These are phyloP conservation scores for Amphirosellinia nigrospora DNA, from an alignment of 495 filamentous ascomycete species.

Conservation along the genomic window DNA sequence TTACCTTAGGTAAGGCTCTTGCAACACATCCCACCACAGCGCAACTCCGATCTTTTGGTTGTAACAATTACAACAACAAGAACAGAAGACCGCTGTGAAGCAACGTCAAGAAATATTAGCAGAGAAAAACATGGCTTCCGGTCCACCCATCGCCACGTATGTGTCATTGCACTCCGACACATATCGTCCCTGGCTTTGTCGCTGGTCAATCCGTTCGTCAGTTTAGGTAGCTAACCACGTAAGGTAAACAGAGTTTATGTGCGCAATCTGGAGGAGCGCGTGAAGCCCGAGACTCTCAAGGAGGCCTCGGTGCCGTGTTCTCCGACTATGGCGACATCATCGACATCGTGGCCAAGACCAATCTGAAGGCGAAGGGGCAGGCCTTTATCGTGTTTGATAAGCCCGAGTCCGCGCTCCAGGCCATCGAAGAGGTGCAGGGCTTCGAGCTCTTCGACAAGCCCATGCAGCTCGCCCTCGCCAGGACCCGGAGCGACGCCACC, in stretches of 20 bases:
- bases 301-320: slow-evolving; percentile 81
- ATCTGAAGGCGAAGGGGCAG: slow-evolving; percentile 91
- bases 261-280: slow-evolving; percentile 90
- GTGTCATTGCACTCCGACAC: slow-evolving; percentile 72
- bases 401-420: slow-evolving; percentile 73
- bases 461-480: slow-evolving; percentile 86
- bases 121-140: slow-evolving; percentile 46
- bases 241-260: slow-evolving; percentile 66
- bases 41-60: not conserved
- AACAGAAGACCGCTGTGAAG: not conserved
- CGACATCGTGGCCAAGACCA: slow-evolving; percentile 91
- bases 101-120: too few relatives aligned
- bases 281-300: slow-evolving; percentile 81
- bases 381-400: slow-evolving; percentile 94
- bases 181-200: slow-evolving; percentile 43
- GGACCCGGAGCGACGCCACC: slow-evolving; percentile 86
- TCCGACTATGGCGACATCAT: slow-evolving; percentile 88
- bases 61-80: not conserved
- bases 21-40: not conserved
- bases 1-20: too few relatives aligned
- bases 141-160: slow-evolving; percentile 61
- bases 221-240: slow-evolving; percentile 35
- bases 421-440: slow-evolving; percentile 88
- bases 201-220: slow-evolving; percentile 8
- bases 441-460: slow-evolving; percentile 95